These are phyloP conservation scores for Kluyveromyces sp. DNA, from an alignment of 1,139 yeast species.

Conservation along the genomic window DNA sequence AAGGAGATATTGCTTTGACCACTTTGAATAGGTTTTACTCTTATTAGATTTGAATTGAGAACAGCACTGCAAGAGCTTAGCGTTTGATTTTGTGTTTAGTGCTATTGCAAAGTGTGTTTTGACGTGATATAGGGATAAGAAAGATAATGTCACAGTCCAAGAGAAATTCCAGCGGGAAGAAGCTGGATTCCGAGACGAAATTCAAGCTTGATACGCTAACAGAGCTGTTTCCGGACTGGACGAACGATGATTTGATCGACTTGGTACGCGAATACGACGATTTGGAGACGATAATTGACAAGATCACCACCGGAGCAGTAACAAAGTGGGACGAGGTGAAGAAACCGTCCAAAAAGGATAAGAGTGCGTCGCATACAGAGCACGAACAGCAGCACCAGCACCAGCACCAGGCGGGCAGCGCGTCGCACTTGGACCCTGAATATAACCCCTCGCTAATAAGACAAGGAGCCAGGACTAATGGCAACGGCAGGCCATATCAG, in stretches of 20 bases:
- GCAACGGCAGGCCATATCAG: slow-evolving; percentile 13
- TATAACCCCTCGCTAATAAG: slow-evolving; percentile 7
- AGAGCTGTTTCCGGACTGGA: slow-evolving; percentile 96
- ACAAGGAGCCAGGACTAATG: slow-evolving; percentile 12
- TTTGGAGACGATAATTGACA: slow-evolving; percentile 72
- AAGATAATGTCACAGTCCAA: slow-evolving; percentile 18
- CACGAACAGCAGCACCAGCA: slow-evolving; percentile 13
- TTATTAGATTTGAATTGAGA: no score
- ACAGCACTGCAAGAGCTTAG: no score
- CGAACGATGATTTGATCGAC: slow-evolving; percentile 70
- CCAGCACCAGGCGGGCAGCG: slow-evolving; percentile 15
- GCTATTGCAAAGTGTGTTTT: no score
- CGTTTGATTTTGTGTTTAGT: no score
- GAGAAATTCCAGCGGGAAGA: slow-evolving; percentile 19
- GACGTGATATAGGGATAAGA: neutral
- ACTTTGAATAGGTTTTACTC: neutral
- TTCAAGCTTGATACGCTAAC: slow-evolving; percentile 52
- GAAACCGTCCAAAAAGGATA: slow-evolving; percentile 44
- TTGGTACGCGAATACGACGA: slow-evolving; percentile 73
- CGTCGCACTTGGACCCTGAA: slow-evolving; percentile 11
- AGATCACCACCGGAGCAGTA: slow-evolving; percentile 75
- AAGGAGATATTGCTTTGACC: neutral
- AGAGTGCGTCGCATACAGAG: slow-evolving; percentile 14
- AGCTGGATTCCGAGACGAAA: slow-evolving; percentile 37
- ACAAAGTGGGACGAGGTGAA: slow-evolving; percentile 59